Evolutionary conservation across 208 protist species (phyloP), one percentile per base, ranked within the genome.

Genomic region (Leishmania aethiopica): DNA sequence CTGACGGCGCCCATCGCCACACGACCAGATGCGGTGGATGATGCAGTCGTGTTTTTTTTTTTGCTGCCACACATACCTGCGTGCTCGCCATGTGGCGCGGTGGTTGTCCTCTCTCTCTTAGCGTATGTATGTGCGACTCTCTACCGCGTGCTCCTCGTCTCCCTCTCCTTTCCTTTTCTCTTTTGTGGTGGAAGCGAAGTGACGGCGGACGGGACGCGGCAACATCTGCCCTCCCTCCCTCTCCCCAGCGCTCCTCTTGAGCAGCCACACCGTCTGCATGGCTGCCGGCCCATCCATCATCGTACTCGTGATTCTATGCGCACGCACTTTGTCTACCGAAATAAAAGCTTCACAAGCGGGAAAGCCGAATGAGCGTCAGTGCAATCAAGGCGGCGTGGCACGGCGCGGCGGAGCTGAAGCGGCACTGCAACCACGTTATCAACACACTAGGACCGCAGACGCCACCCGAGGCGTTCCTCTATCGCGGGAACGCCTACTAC

Each of bases 401-500:
- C 17, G 87, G 83, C n/a, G 90, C 93, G 35, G 80, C 89, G 17
- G 82, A 79, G 37, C 90, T 97, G 1, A 93, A 95, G 85, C 82
- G 88, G 15, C 91, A 95, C 69, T 97, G 94, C 84, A 90, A 93
- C 82, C 84, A 88, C 77, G 86, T 96, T 32, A 96, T 97, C 79
- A 90, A 94, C 78, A 91, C 91, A n/a, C 83, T 97, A 17, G 93
- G 94, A 37, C 80, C 94, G 15, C 76, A 87, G 49, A 92, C 87
- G 15, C 93, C 93, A 35, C 93, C 94, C 2, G 93, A 97, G 84
- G 92, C 88, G 0, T 97, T 97, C 80, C 84, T 97, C 62, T 96
- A 89, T 80, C 91, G 94, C 64, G 94, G 92, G 25, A 96, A 97
- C 85, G 94, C 94, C 62, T 97, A 97, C 85, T 95, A 91, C 79